phyloP scores from a whole-genome alignment of 352 stramenopile species.

The Globisporangium paroecandrum region DNA sequence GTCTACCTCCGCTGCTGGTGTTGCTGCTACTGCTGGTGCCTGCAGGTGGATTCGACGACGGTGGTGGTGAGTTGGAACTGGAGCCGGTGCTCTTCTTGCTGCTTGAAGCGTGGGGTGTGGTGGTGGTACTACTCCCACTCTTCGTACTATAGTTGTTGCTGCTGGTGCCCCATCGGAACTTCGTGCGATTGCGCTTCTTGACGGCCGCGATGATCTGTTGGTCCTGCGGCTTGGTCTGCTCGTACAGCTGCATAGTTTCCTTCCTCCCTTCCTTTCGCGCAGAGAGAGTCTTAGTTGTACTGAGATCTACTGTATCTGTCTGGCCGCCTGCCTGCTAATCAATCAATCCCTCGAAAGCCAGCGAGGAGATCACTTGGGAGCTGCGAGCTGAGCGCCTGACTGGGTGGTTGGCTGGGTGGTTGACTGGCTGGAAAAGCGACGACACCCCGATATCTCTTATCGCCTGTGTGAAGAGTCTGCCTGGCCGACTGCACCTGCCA shows the following conservation, averaged over 20 bases:
- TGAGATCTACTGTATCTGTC: background rate
- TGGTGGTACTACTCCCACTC: background rate
- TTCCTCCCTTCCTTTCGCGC: background rate
- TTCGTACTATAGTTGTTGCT: constrained; percentile 5
- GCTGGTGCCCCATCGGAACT: constrained; percentile 14
- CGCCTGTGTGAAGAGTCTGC: too few species aligned
- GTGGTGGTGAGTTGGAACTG: background rate
- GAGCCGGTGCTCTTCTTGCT: background rate
- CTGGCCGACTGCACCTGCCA: background rate
- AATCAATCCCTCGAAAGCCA: background rate
- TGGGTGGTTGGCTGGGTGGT: background rate
- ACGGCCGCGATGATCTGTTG: constrained; percentile 12
- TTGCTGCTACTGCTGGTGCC: background rate
- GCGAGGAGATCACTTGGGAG: background rate
- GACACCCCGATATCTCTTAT: too few species aligned
- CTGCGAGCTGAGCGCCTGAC: background rate
- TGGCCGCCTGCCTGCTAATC: background rate
- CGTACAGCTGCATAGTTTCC: constrained; percentile 10
- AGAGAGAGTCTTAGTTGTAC: background rate
- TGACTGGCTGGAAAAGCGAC: too few species aligned
- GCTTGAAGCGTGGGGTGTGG: background rate
- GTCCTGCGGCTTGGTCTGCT: constrained; percentile 19
- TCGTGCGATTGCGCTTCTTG: constrained; percentile 17
- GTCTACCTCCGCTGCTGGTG: background rate
- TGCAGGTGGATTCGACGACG: background rate